Evolutionary conservation across 345 rosid genomes (phyloP).

Genomic region (Populus ilicifolia): DNA sequence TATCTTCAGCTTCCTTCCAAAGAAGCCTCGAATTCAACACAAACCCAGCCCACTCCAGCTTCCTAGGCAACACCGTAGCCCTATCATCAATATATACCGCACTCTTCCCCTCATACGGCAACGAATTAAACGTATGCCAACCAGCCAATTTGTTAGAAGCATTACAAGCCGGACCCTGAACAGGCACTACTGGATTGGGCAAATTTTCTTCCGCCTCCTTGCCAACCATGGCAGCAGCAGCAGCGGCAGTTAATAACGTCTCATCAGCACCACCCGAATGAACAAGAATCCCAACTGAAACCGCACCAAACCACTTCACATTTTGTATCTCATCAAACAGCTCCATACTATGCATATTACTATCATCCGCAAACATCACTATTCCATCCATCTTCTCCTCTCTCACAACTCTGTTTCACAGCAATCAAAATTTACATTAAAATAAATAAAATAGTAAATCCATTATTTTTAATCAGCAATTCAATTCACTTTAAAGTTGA

Average conservation of each 20-base stretch:
- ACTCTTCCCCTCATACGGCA: conserved; percentile 56
- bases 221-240: conserved; percentile 10
- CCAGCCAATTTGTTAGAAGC: conserved; percentile 60
- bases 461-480: neutral
- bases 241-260: conserved; percentile 19
- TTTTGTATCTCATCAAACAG: conserved; percentile 88
- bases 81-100: conserved; percentile 75
- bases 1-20: conserved; percentile 69
- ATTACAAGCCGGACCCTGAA: conserved; percentile 98
- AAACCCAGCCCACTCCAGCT: conserved; percentile 95
- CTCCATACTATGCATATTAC: conserved; percentile 98
- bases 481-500: neutral
- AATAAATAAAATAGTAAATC: neutral
- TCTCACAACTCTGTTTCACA: conserved; percentile 59
- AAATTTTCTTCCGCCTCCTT: conserved; percentile 36
- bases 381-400: conserved; percentile 92
- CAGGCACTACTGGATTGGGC: conserved; percentile 39
- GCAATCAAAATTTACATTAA: conserved; percentile 14
- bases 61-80: conserved; percentile 75
- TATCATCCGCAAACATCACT: conserved; percentile 92
- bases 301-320: conserved; percentile 85
- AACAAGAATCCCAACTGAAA: conserved; percentile 77
- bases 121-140: conserved; percentile 77
- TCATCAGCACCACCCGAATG: conserved; percentile 55
- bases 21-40: conserved; percentile 84